Percentiles rank a stretch among this genome's conserved stretches.
phyloP scores from a whole-genome alignment of 805 yeast genomes.

The Scheffersomyces stipitis region DNA sequence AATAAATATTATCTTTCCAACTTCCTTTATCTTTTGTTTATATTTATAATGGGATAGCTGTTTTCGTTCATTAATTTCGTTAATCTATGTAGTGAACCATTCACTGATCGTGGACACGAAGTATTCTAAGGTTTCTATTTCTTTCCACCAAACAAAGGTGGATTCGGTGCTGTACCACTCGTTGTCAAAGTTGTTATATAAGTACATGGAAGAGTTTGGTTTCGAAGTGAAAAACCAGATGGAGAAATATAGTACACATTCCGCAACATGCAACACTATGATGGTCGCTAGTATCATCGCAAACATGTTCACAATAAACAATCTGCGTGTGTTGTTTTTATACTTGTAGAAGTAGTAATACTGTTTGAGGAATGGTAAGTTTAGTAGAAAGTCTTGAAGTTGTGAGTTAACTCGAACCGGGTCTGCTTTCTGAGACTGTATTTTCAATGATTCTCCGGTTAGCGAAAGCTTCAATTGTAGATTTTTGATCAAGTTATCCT shows the following conservation, averaged over 20 bases:
- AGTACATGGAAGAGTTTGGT: conserved; percentile 1
- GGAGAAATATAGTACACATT: conserved; percentile 14
- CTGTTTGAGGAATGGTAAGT: conserved; percentile 32
- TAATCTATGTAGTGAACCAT: conserved; percentile 10
- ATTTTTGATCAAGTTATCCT: conserved; percentile 18
- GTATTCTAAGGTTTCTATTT: conserved; percentile 31
- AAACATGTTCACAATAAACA: conserved; percentile 18
- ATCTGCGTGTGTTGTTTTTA: conserved; percentile 16
- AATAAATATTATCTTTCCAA: conserved; percentile 3
- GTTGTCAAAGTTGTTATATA: conserved; percentile 14
- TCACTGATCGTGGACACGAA: conserved; percentile 17
- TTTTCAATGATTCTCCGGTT: background rate
- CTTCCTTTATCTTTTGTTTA: background rate
- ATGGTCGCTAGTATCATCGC: conserved; percentile 21
- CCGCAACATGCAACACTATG: conserved; percentile 16
- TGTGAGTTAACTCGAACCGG: background rate
- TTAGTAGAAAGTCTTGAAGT: conserved; percentile 13
- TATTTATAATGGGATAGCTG: background rate
- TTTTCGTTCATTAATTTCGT: conserved; percentile 2
- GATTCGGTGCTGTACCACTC: conserved; percentile 7
- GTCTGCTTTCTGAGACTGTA: conserved; percentile 1
- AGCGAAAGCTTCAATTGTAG: conserved; percentile 16
- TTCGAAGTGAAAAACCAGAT: conserved; percentile 4
- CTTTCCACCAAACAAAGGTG: conserved; percentile 30
- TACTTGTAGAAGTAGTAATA: conserved; percentile 24